Evolutionary conservation across 371 early-diverging fungal genomes (phyloP), one percentile per base, ranked within the genome.

Genomic region (Mucor racemosus): DNA sequence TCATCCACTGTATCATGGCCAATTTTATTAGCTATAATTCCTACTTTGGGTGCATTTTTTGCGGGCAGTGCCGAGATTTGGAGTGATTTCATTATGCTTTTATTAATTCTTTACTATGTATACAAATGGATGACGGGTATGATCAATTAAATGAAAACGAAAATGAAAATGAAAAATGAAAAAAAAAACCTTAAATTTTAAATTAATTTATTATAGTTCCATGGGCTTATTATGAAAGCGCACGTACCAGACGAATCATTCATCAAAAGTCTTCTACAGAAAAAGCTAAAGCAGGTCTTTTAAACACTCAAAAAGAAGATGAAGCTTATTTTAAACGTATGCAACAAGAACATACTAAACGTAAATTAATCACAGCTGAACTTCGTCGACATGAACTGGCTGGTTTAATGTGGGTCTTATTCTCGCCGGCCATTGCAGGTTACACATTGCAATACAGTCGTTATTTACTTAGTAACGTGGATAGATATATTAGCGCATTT

Each of bases 41-140:
- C 91, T 5, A 86, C 89, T 3, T 62, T 89, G 15, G 88, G 88
- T 3, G 80, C 88, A 0, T 84, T 90, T 63, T 67, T 89, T 67
- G 86, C 80, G 60, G 91, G 88, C 38, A 87, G 80, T 65, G 80
- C 87, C 10, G 88, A 88, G 44, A 75, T 81, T 38, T 90, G 88
- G 87, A 86, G 88, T 62, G 91, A 90, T 71, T 84, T 88, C 46
- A 76, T 90, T 40, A 79, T 88, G 62, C 71, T 88, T 33, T 67
- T 84, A 11, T 71, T 90, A 64, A 86, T 89, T 58, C 76, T 85
- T 14, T 88, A 83, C 66, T 90, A 88, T 70, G 84, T 89, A 53
- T 88, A 87, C 66, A 85, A 86, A 73, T 85, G 89, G 76, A 84
- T 90, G 66, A 88, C 88, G 80, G 90, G 90, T 86, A 86, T 46